Evolutionary conservation across 805 yeast species (phyloP).

Genomic region (Candida schatavii): DNA sequence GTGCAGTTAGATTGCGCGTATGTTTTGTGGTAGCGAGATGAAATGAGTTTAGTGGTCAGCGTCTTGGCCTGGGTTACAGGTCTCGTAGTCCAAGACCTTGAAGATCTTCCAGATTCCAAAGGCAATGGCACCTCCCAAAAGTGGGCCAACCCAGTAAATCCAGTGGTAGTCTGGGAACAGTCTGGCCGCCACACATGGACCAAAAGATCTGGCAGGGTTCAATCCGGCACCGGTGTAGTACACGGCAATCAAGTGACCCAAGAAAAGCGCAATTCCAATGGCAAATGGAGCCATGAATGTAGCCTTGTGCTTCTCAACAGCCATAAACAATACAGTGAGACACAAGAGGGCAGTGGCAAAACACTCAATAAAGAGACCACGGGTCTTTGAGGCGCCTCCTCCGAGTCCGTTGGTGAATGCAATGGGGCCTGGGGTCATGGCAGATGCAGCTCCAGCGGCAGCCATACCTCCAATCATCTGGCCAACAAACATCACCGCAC

Average conservation of each 20-base stretch:
- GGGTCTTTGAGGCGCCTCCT: conserved; percentile 64
- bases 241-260: conserved; percentile 78
- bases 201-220: conserved; percentile 87
- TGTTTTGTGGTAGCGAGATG: too few species aligned
- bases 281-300: conserved; percentile 78
- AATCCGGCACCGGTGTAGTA: conserved; percentile 89
- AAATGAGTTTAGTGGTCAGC: conserved; percentile 37
- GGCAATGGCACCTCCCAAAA: conserved; percentile 68
- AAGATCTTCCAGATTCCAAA: conserved; percentile 64
- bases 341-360: conserved; percentile 74
- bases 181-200: conserved; percentile 72
- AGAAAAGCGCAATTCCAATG: conserved; percentile 78
- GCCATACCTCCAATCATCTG: conserved; percentile 87
- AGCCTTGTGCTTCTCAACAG: conserved; percentile 77
- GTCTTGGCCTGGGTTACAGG: conserved; percentile 69
- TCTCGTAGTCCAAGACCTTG: conserved; percentile 64
- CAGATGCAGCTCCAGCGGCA: conserved; percentile 86
- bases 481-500: conserved; percentile 57
- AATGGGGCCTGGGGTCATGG: conserved; percentile 79
- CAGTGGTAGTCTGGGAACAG: conserved; percentile 82
- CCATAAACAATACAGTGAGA: conserved; percentile 74
- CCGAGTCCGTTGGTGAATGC: conserved; percentile 71
- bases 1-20: too few species aligned
- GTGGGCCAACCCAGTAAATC: conserved; percentile 93
- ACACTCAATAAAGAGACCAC: conserved; percentile 81